Evolutionary conservation across 768 basidiomycete species (phyloP).

Genomic region (Polyporus arcularius): DNA sequence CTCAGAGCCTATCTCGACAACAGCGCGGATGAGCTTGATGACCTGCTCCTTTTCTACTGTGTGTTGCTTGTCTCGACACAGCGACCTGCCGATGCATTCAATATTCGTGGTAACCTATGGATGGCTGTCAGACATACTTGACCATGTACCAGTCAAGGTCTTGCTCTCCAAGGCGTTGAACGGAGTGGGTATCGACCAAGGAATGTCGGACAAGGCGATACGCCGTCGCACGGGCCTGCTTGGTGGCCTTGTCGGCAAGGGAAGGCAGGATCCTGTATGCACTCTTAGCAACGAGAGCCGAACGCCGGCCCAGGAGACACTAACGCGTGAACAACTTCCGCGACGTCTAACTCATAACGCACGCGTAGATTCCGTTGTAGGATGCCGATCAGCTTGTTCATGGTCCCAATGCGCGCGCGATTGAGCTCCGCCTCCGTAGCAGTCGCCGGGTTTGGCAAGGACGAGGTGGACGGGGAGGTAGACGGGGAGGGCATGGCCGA

Average conservation of each 20-base stretch:
- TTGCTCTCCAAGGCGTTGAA: constrained; percentile 60
- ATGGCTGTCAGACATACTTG: constrained; percentile 48
- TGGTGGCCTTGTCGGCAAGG: constrained; percentile 72
- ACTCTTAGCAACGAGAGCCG: constrained; percentile 5
- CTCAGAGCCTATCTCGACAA: constrained; percentile 75
- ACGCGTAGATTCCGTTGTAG: constrained; percentile 75
- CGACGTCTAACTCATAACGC: constrained; percentile 69
- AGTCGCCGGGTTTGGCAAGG: constrained; percentile 15
- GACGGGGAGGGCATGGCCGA: constrained; percentile 37
- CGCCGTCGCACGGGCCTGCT: constrained; percentile 74
- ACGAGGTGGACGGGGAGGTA: constrained; percentile 36
- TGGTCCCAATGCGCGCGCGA: constrained; percentile 58
- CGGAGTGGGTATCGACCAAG: constrained; percentile 71
- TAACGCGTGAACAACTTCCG: constrained; percentile 75
- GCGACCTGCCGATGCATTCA: constrained; percentile 52
- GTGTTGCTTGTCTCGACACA: constrained; percentile 83
- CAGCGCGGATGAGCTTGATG: constrained; percentile 82
- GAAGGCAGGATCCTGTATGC: constrained; percentile 72
- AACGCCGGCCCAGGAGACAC: constrained; percentile 32
- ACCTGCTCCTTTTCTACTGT: constrained; percentile 89
- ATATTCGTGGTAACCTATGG: background rate
- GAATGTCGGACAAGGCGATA: constrained; percentile 84
- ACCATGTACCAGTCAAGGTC: constrained; percentile 90
- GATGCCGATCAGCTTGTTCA: constrained; percentile 64
- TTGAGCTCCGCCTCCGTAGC: constrained; percentile 42